Percentiles rank a stretch among this genome's conserved stretches.
phyloP scores from a whole-genome alignment of 2,329 filamentous ascomycete genomes.

The Tolypocladium tropicale region DNA sequence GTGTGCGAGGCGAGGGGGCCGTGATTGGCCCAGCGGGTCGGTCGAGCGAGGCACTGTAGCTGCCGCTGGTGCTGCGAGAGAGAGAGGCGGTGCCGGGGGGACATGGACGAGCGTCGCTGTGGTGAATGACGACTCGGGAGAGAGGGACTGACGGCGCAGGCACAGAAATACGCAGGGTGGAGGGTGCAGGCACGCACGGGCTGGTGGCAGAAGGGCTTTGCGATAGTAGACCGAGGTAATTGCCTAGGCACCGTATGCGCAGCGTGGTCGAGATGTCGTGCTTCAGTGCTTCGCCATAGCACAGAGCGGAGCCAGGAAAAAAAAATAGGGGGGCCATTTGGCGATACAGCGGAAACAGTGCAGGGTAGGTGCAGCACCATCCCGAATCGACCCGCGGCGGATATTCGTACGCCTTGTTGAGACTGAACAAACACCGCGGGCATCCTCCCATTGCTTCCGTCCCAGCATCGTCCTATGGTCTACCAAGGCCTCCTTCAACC shows the following conservation, averaged over 20 bases:
- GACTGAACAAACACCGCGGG: background rate
- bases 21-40: conserved; percentile 6
- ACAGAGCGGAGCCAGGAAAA: background rate
- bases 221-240: background rate
- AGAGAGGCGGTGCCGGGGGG: background rate
- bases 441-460: background rate
- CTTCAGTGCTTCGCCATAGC: background rate
- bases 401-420: too few species aligned
- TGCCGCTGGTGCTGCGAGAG: conserved; percentile 3
- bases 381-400: background rate
- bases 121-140: background rate
- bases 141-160: background rate
- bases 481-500: too few species aligned
- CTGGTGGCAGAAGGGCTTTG: background rate
- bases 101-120: background rate
- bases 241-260: too few species aligned
- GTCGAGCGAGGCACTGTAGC: conserved; percentile 4
- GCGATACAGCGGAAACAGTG: background rate
- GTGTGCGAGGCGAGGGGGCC: background rate
- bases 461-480: background rate
- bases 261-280: background rate
- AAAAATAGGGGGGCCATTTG: background rate
- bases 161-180: background rate
- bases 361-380: background rate
- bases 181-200: background rate